Evolutionary conservation across 257 asterid genomes (phyloP).

Genomic region (Przewalskia tangutica): DNA sequence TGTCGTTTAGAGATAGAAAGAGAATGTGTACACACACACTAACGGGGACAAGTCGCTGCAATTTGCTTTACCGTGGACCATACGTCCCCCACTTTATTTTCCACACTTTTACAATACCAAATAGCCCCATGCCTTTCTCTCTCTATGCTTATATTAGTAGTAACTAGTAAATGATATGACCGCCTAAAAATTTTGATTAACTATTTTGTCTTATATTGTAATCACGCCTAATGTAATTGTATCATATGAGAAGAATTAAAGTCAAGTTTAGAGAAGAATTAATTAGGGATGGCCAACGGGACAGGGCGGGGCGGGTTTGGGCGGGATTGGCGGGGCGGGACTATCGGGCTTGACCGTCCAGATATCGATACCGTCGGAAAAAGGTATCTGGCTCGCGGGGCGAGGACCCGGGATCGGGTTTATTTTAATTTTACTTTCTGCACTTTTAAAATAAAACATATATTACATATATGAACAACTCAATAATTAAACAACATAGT

Average conservation of each 20-base stretch:
- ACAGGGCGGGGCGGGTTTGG: no score
- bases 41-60: conserved; percentile 16
- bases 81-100: conserved; percentile 17
- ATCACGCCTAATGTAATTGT: background rate
- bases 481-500: no score
- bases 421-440: no score
- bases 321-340: no score
- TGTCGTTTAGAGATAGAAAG: background rate
- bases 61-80: conserved; percentile 26
- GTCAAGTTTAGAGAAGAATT: background rate
- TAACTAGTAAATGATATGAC: no score
- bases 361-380: no score
- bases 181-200: background rate
- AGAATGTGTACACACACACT: conserved; percentile 10
- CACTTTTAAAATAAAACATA: no score
- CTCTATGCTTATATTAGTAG: background rate
- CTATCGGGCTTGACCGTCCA: no score
- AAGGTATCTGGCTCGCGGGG: no score
- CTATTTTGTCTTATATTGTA: background rate
- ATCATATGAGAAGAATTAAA: background rate
- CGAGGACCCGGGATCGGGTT: no score
- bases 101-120: conserved; percentile 6
- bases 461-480: no score
- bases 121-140: background rate
- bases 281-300: no score